Conservation (phyloP, 371 early-diverging fungal species). For the Mortierella sp. region DNA sequence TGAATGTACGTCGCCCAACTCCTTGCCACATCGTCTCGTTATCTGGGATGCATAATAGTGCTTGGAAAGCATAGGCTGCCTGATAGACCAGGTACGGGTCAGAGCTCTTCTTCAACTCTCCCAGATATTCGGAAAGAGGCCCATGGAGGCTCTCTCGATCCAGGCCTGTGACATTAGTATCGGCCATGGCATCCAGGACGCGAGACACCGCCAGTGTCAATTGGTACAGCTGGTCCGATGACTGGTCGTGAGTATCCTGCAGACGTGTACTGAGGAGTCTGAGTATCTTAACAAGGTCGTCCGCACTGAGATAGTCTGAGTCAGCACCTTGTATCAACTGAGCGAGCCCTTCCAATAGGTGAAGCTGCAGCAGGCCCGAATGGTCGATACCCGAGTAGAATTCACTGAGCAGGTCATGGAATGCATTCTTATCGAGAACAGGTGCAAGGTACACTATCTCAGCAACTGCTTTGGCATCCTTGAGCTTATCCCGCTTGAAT, state of each 20-base stretch:
- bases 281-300: not conserved
- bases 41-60: not conserved
- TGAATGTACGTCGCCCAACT: not conserved
- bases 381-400: not conserved
- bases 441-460: not conserved
- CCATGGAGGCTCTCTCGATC: not conserved
- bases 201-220: not conserved
- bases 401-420: not conserved
- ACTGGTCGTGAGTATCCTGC: not conserved
- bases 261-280: not conserved
- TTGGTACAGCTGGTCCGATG: not conserved
- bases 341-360: not conserved
- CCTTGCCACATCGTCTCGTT: not conserved
- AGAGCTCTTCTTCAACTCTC: not conserved
- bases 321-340: not conserved
- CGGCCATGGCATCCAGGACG: not conserved
- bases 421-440: not conserved
- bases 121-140: not conserved
- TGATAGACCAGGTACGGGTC: not conserved
- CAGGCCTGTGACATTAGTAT: not conserved
- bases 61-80: not conserved
- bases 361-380: not conserved
- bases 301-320: not conserved
- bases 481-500: too few species aligned
- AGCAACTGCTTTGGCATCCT: not conserved